These are phyloP conservation scores for Raffaelea ambrosiae DNA, from an alignment of 2,329 filamentous ascomycete genomes.

Conservation along the genomic window DNA sequence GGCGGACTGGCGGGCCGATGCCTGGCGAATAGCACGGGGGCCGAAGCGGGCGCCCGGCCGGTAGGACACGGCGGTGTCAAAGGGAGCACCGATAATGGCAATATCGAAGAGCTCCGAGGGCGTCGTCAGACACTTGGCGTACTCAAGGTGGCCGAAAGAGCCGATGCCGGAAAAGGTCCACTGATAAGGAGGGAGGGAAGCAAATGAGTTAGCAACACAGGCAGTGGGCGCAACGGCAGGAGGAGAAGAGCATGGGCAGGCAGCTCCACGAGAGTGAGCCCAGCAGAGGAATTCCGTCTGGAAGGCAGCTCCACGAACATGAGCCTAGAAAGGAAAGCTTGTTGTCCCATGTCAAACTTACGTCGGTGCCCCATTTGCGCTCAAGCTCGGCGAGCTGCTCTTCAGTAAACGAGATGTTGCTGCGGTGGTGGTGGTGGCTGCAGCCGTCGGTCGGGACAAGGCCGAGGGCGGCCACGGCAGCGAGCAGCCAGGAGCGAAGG, in stretches of 20 bases:
- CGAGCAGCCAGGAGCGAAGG: conserved; percentile 7
- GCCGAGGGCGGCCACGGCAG: conserved; percentile 7
- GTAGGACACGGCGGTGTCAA: conserved; percentile 66
- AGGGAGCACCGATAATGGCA: conserved; percentile 63
- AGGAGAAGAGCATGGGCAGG: no score
- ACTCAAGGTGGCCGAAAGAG: conserved; percentile 62
- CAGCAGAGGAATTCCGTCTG: no score
- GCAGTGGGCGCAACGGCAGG: no score
- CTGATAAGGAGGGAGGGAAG: conserved; percentile 18
- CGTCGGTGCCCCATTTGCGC: conserved; percentile 49
- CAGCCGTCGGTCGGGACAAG: conserved; percentile 5
- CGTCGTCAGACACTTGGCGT: conserved; percentile 61
- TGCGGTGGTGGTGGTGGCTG: conserved; percentile 21
- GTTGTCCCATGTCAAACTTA: no score
- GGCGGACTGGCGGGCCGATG: conserved; percentile 70
- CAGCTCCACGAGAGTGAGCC: no score
- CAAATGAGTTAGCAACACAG: no score
- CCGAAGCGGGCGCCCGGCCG: conserved; percentile 73
- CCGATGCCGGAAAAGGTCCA: conserved; percentile 67
- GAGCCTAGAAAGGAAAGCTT: neutral
- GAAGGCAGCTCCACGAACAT: neutral
- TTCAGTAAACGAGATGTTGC: conserved; percentile 36
- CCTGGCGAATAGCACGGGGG: conserved; percentile 77
- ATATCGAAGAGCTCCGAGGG: conserved; percentile 60
- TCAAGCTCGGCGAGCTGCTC: conserved; percentile 45